phyloP scores from a whole-genome alignment of 2,329 filamentous ascomycete genomes.

The Metarhizium anisopliae region DNA sequence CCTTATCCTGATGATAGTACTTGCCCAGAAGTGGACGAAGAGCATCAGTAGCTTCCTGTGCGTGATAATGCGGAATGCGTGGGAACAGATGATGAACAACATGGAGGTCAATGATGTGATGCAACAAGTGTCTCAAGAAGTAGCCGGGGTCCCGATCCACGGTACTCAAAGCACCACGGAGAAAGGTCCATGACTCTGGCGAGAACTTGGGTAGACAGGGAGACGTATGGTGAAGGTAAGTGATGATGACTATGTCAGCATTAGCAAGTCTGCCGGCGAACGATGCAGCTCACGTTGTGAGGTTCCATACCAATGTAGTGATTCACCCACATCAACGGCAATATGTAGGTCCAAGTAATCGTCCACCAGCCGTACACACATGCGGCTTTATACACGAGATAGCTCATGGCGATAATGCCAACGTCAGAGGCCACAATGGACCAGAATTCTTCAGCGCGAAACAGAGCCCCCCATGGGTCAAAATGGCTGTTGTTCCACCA shows the following conservation, averaged over 20 bases:
- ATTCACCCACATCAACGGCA: constrained; percentile 63
- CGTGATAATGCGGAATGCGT: constrained; percentile 34
- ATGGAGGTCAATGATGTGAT: constrained; percentile 52
- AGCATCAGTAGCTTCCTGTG: constrained; percentile 42
- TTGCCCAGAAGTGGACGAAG: constrained; percentile 87
- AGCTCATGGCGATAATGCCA: constrained; percentile 39
- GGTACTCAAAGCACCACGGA: constrained; percentile 50
- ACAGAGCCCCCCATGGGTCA: constrained; percentile 52
- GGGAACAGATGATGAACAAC: constrained; percentile 52
- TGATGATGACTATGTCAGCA: constrained; percentile 51
- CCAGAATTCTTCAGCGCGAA: constrained; percentile 45
- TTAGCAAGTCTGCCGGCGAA: neutral
- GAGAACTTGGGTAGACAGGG: constrained; percentile 37
- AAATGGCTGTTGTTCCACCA: constrained; percentile 44
- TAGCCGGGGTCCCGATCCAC: constrained; percentile 56
- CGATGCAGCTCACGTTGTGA: neutral
- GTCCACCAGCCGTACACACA: constrained; percentile 42
- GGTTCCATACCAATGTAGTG: constrained; percentile 52
- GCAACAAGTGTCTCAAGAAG: constrained; percentile 52
- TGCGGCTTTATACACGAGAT: constrained; percentile 23
- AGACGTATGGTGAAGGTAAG: constrained; percentile 56
- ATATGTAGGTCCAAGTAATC: constrained; percentile 48
- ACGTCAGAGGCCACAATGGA: constrained; percentile 52
- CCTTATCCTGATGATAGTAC: constrained; percentile 59
- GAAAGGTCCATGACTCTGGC: constrained; percentile 49